Base-by-base conservation (phyloP, 306 rosid species). In the Castanea mollissima region DNA sequence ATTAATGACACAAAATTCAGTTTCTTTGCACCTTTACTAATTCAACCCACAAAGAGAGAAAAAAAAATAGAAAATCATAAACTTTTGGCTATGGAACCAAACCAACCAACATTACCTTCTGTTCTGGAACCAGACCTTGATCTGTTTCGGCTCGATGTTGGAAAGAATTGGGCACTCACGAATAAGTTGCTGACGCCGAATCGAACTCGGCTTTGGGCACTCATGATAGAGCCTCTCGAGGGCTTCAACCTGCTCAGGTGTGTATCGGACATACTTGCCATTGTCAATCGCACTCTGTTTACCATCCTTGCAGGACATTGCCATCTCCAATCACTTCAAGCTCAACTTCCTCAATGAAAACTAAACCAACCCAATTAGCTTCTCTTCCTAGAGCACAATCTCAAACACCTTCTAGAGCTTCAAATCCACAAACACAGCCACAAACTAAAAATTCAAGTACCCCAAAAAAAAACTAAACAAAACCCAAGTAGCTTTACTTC, bases 221-320 rank as follows among this genome's bases (percentile, higher is more conserved):
- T 94, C 97, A 31, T 92, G 97, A 86, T 94, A 94, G 80, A 92
- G 90, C 91, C 99, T 88, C 81, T 94, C 99, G 4, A 94, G 93
- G 80, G 99, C 97, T 81, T 94, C 99, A 87, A 94, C 97, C 99
- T 94, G 99, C 99, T 94, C 99, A 86, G 99, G 97, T 77, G 99
- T 94, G 84, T 94, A 94, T 80, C 99, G 88, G 74, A 94, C 99
- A 76, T 94, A 94, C 81, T 94, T 94, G 12, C 99, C 99, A 77
- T 92, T 94, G 76, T 94, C 97, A 84, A 91, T 27, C 8, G 58
- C 91, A 13, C 16, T 62, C 46, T 41, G 46, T 20, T 90, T 88
- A 88, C 97, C 98, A 92, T 94, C 98, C 98, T 94, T 94, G 98
- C 97, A 94, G 97, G 94, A 86, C 98, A 94, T 94, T 74, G 92